Percentiles rank a stretch among this genome's conserved stretches.
These are phyloP conservation scores for Sonneratia alba DNA, from an alignment of 345 rosid genomes.

Conservation along the genomic window DNA sequence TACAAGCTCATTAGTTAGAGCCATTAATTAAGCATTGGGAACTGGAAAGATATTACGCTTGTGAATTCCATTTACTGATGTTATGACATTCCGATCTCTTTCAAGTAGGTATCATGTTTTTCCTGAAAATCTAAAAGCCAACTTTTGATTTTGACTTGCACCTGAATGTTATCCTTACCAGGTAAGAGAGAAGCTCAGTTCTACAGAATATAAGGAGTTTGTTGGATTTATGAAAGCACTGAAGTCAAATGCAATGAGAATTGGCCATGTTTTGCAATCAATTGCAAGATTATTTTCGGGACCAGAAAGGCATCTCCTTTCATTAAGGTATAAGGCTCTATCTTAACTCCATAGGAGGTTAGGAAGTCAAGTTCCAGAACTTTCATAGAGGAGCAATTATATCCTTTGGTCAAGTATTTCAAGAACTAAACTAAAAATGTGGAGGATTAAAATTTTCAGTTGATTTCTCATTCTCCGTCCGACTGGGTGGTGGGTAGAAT, in stretches of 20 bases:
- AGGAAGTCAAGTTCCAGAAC: neutral
- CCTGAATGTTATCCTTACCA: slow-evolving; percentile 12
- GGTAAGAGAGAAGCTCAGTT: slow-evolving; percentile 67
- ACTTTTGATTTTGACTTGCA: neutral
- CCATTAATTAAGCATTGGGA: neutral
- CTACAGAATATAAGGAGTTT: slow-evolving; percentile 73
- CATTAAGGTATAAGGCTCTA: slow-evolving; percentile 37
- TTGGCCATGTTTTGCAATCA: slow-evolving; percentile 47
- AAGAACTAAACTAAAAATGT: neutral
- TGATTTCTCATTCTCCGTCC: neutral
- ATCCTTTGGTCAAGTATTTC: neutral
- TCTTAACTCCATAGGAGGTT: neutral
- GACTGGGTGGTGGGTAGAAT: neutral
- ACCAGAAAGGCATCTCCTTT: slow-evolving; percentile 60
- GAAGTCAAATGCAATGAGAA: slow-evolving; percentile 64
- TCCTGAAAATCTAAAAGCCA: neutral
- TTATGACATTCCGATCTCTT: neutral
- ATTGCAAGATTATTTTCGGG: slow-evolving; percentile 60
- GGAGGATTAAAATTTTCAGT: neutral
- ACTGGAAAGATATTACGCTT: neutral
- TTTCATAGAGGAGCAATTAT: neutral
- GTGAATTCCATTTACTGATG: neutral
- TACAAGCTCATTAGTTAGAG: neutral
- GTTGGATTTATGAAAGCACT: slow-evolving; percentile 74
- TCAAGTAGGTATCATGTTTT: neutral